phyloP scores from a whole-genome alignment of 2,329 filamentous ascomycete species.

The Xylariaceae sp. region DNA sequence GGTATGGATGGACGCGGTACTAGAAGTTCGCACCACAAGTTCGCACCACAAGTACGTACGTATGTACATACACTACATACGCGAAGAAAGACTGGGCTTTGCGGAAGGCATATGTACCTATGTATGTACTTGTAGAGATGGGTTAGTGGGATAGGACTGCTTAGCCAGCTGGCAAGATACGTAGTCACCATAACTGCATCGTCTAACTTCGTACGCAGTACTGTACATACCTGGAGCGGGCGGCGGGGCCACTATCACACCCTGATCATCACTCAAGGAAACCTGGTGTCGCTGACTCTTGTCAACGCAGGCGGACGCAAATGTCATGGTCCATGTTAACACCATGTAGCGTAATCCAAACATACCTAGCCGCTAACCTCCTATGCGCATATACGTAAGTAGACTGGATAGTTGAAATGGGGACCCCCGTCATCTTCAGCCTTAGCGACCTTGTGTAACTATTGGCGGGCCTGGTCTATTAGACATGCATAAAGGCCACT shows the following conservation, averaged over 20 bases:
- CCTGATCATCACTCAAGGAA: conserved; percentile 20
- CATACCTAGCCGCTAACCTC: neutral
- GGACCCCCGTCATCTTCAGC: neutral
- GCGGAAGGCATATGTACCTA: neutral
- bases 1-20: no score
- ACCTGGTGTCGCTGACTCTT: neutral
- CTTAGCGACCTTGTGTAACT: conserved; percentile 5
- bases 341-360: neutral
- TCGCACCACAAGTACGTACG: conserved; percentile 8
- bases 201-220: neutral
- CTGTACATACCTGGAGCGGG: no score
- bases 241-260: neutral
- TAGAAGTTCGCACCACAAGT: no score
- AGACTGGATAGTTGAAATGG: neutral
- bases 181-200: conserved; percentile 8
- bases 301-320: neutral
- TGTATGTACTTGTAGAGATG: conserved; percentile 19
- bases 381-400: neutral
- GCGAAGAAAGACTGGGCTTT: neutral
- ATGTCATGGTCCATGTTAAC: neutral
- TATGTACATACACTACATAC: neutral
- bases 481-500: conserved; percentile 20
- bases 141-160: conserved; percentile 15
- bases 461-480: neutral
- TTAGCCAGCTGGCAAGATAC: conserved; percentile 23